These are phyloP conservation scores for Clarireedia paspali DNA, from an alignment of 2,329 filamentous ascomycete genomes.

Conservation along the genomic window DNA sequence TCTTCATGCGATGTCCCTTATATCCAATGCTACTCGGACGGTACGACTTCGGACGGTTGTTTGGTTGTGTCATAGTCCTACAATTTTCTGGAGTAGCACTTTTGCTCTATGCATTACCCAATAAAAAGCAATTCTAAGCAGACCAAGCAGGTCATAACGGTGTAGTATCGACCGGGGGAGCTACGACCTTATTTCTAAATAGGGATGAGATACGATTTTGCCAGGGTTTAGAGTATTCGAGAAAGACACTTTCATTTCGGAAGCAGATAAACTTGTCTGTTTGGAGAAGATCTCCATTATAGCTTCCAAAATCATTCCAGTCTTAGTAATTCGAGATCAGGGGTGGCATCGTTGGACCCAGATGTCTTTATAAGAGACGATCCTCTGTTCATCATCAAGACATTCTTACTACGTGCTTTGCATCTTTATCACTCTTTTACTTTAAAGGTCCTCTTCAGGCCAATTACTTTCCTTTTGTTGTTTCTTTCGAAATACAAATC, in stretches of 20 bases:
- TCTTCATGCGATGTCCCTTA: too few species aligned
- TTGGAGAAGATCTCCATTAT: background rate
- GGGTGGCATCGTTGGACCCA: background rate
- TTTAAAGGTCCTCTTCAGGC: conserved; percentile 4
- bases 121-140: too few species aligned
- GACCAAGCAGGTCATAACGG: background rate
- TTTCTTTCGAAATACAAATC: background rate
- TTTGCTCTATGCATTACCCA: too few species aligned
- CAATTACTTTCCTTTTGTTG: conserved; percentile 2
- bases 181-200: background rate
- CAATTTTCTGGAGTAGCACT: too few species aligned
- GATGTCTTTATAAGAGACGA: conserved; percentile 4
- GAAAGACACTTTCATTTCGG: conserved; percentile 9
- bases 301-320: background rate
- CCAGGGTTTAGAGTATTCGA: background rate
- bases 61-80: too few species aligned
- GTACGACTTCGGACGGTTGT: too few species aligned
- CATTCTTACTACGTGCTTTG: conserved; percentile 1
- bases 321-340: background rate
- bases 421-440: conserved; percentile 7
- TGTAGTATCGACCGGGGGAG: background rate
- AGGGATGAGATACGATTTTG: background rate
- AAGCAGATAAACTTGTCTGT: background rate
- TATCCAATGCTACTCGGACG: too few species aligned
- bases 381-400: background rate